Base-by-base conservation (phyloP, 208 protist genomes). In the Trypanosoma grayi region DNA sequence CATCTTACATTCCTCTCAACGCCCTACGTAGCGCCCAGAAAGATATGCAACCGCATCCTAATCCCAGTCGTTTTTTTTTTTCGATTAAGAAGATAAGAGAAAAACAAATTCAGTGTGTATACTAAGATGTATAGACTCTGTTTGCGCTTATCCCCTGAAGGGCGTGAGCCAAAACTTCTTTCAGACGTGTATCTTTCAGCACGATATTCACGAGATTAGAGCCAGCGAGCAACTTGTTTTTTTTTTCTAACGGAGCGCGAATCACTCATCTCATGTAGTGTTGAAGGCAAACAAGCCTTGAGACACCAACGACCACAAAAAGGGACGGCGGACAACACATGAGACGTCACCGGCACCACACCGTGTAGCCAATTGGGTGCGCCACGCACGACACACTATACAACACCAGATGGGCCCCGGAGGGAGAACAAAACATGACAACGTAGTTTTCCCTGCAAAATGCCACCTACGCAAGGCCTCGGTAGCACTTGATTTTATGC, bases 201-300 rank as follows among this genome's bases (percentile, higher is more conserved):
- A 58, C 37, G 0, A 58, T 34, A 14, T 27, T 43, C 33, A 14
- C 20, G 46, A 16, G 34, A 2, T 58, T 27, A 14, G 9, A 22
- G 20, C 27, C 36, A 22, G n/a, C n/a, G n/a, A n/a, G n/a, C 2
- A 24, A 30, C n/a, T 31, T 18, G 24, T 18, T 13, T 13, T 0
- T 51, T 25, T 14, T 25, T 51, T n/a, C 1, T 18, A 43, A 52
- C 11, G 27, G 27, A 14, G 11, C 34, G 6, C 37, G 14, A 43
- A 50, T 61, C 22, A 51, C 28, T 16, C 56, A 61, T 37, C 41
- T 44, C 40, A 61, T 31, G 41, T 61, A 27, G 31, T 51, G 22
- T 22, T 34, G 4, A 24, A 47, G 27, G 22, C 28, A 16, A 27
- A 51, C 20, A 61, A 22, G 25, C 28, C 56, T 4, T 27, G 41